Evolutionary conservation across 306 rosid species (phyloP).

Genomic region (Prunus mume): DNA sequence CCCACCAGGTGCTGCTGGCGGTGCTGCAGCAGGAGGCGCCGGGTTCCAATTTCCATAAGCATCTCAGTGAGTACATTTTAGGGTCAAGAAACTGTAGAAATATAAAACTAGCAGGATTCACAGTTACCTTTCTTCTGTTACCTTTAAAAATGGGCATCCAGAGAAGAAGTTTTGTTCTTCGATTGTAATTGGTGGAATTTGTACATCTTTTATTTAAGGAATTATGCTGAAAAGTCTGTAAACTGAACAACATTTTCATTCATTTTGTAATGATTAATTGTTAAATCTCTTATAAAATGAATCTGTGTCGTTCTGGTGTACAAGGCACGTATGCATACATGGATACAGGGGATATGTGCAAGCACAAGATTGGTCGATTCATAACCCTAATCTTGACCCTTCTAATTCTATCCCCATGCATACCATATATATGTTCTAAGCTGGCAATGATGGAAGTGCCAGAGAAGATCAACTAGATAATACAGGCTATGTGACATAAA

Average conservation of each 20-base stretch:
- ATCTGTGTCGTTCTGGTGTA: not conserved
- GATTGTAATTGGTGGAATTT: not conserved
- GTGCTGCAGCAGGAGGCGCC: constrained; percentile 13
- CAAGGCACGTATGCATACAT: not conserved
- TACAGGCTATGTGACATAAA: too few relatives aligned
- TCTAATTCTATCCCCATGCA: too few relatives aligned
- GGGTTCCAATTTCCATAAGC: constrained; percentile 41
- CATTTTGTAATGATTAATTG: not conserved
- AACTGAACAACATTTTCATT: not conserved
- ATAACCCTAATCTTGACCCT: too few relatives aligned
- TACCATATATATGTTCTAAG: too few relatives aligned
- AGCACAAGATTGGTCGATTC: not conserved
- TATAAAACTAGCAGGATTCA: not conserved
- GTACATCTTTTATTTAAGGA: not conserved
- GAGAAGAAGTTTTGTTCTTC: not conserved
- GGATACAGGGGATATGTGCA: not conserved
- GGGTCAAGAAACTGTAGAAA: constrained; percentile 6
- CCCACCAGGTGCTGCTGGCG: constrained; percentile 26
- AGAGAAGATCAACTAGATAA: too few relatives aligned
- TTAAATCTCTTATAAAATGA: not conserved
- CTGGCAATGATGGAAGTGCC: too few relatives aligned
- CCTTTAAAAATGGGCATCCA: not conserved
- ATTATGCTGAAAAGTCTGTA: not conserved
- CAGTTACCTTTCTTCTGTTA: not conserved
- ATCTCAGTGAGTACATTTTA: not conserved